Conservation (phyloP, 495 filamentous ascomycete genomes). For the Penicillium soppii region DNA sequence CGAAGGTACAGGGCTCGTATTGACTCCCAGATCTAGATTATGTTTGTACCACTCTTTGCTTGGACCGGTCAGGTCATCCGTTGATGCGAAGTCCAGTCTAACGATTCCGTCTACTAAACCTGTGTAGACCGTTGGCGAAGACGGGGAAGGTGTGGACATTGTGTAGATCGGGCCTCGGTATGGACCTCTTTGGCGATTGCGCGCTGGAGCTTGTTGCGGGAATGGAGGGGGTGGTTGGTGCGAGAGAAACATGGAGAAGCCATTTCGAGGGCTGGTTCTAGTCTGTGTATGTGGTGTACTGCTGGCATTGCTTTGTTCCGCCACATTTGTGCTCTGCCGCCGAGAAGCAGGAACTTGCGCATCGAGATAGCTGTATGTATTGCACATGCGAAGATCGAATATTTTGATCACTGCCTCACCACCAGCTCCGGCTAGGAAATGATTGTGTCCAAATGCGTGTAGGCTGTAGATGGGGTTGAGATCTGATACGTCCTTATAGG, state of each 20-base stretch:
- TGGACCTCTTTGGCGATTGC: slow-evolving; percentile 13
- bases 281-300: background rate
- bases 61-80: slow-evolving; percentile 39
- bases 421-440: slow-evolving; percentile 56
- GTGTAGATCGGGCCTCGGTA: slow-evolving; percentile 56
- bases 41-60: slow-evolving; percentile 33
- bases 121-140: slow-evolving; percentile 56
- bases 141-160: slow-evolving; percentile 55
- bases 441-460: slow-evolving; percentile 52
- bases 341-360: slow-evolving; percentile 12
- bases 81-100: slow-evolving; percentile 53
- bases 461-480: slow-evolving; percentile 59
- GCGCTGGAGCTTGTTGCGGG: slow-evolving; percentile 1
- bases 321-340: background rate
- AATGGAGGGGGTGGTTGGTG: slow-evolving; percentile 14
- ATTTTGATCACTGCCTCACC: slow-evolving; percentile 60
- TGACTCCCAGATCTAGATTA: slow-evolving; percentile 25
- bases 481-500: slow-evolving; percentile 57
- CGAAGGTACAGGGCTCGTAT: background rate
- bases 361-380: slow-evolving; percentile 43
- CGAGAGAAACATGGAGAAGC: slow-evolving; percentile 43
- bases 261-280: slow-evolving; percentile 22
- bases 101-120: slow-evolving; percentile 54
- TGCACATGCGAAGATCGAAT: slow-evolving; percentile 62
- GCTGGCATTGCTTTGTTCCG: background rate